phyloP scores from a whole-genome alignment of 1,284 basidiomycete genomes.

The Earliella scabrosa region DNA sequence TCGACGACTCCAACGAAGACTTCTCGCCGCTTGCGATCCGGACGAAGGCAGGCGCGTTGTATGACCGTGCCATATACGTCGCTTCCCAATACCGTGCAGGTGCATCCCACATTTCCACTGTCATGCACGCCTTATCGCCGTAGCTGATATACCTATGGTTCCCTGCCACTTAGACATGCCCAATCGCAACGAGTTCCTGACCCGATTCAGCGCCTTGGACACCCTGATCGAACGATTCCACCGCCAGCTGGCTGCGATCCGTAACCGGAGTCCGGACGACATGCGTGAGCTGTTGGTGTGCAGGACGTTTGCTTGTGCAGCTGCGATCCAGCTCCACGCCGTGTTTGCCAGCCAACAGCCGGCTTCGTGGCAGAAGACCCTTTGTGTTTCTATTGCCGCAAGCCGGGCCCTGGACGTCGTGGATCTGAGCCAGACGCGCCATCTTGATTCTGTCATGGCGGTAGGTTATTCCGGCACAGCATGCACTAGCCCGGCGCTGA shows the following conservation, averaged over 20 bases:
- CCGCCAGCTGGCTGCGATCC: conserved; percentile 9
- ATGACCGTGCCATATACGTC: conserved; percentile 37
- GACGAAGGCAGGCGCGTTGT: conserved; percentile 40
- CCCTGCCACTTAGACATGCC: conserved; percentile 9
- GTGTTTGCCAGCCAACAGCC: conserved; percentile 13
- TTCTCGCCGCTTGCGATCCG: conserved; percentile 35
- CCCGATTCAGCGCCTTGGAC: conserved; percentile 19
- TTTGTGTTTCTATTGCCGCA: conserved; percentile 22
- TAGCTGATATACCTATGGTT: neutral
- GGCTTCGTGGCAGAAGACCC: conserved; percentile 14
- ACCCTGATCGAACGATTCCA: conserved; percentile 22
- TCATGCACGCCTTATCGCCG: neutral
- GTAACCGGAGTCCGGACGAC: conserved; percentile 12
- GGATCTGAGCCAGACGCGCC: conserved; percentile 14
- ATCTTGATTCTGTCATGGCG: conserved; percentile 26
- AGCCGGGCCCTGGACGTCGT: conserved; percentile 18
- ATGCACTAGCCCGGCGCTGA: neutral
- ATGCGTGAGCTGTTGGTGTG: conserved; percentile 23
- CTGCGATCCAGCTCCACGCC: conserved; percentile 25
- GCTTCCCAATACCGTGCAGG: conserved; percentile 18
- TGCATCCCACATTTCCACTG: neutral
- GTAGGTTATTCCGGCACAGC: conserved; percentile 8
- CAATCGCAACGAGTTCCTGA: conserved; percentile 11
- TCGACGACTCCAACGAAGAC: conserved; percentile 22
- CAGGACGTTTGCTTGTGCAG: conserved; percentile 23